These are phyloP conservation scores for Talaromyces sp. DNA, from an alignment of 2,329 filamentous ascomycete genomes.

Conservation along the genomic window DNA sequence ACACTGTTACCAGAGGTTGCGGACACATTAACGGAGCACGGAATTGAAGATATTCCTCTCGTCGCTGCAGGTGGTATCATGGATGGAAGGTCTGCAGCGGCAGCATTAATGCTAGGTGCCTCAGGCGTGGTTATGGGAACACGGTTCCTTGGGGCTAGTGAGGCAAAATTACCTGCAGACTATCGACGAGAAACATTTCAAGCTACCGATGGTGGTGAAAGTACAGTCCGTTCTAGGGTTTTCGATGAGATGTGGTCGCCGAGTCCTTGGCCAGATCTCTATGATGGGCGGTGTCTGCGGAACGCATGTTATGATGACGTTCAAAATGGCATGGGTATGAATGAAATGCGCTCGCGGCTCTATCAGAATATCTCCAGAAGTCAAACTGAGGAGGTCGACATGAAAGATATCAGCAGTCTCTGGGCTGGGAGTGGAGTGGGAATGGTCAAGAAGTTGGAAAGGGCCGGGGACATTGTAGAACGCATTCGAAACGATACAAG, in stretches of 20 bases:
- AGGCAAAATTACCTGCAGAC: conserved; percentile 51
- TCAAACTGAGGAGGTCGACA: not conserved
- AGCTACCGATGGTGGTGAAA: conserved; percentile 51
- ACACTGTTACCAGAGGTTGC: conserved; percentile 11
- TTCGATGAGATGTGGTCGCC: conserved; percentile 18
- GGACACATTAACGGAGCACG: conserved; percentile 9
- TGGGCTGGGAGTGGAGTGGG: conserved; percentile 23
- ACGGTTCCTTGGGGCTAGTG: conserved; percentile 56
- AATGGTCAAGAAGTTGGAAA: conserved; percentile 8
- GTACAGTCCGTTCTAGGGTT: conserved; percentile 12
- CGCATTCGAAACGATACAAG: not conserved
- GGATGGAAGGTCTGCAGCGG: conserved; percentile 52
- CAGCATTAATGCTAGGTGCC: conserved; percentile 54
- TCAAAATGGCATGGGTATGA: conserved; percentile 1
- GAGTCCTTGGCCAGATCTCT: conserved; percentile 13
- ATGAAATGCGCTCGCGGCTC: conserved; percentile 1
- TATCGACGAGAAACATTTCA: conserved; percentile 53
- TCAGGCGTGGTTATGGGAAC: conserved; percentile 63
- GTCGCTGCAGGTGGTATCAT: conserved; percentile 55
- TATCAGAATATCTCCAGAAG: not conserved
- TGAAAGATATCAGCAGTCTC: conserved; percentile 14
- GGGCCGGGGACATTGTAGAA: conserved; percentile 9
- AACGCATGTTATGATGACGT: conserved; percentile 14
- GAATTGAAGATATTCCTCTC: conserved; percentile 38
- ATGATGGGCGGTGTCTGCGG: conserved; percentile 16